phyloP scores from a whole-genome alignment of 1,284 basidiomycete species.

The Trichosporon asahii region DNA sequence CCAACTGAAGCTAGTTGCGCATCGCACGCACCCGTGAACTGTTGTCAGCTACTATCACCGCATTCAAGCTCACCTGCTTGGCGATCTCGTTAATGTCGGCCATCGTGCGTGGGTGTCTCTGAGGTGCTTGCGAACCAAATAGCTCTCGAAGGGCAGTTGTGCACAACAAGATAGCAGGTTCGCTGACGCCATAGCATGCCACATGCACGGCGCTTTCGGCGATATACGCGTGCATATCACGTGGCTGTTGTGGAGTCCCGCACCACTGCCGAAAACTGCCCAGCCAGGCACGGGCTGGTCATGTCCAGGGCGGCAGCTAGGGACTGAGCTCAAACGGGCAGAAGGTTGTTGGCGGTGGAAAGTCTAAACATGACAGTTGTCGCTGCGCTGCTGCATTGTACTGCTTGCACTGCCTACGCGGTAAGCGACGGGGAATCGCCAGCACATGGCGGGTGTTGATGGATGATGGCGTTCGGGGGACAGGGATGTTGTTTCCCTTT shows the following conservation, averaged over 20 bases:
- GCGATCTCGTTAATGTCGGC: constrained; percentile 63
- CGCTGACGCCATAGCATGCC: not conserved
- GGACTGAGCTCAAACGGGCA: not conserved
- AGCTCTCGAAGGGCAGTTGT: not conserved
- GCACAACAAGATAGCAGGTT: not conserved
- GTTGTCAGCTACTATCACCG: constrained; percentile 53
- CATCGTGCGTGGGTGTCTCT: constrained; percentile 56
- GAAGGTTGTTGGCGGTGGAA: not conserved
- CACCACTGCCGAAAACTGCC: not conserved
- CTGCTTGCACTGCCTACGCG: not conserved
- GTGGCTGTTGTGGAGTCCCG: not conserved
- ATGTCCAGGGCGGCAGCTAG: not conserved
- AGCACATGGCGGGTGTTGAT: not conserved
- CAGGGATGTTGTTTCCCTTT: not conserved
- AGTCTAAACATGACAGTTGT: not conserved
- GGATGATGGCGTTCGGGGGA: no score
- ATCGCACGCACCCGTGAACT: constrained; percentile 54
- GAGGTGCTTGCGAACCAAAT: constrained; percentile 13
- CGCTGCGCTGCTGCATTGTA: not conserved
- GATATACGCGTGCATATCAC: not conserved
- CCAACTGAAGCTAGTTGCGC: not conserved
- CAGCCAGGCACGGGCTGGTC: not conserved
- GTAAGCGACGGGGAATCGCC: not conserved
- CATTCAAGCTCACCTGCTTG: constrained; percentile 41
- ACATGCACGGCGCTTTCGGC: not conserved